Evolutionary conservation across 2,329 filamentous ascomycete genomes (phyloP).

Genomic region (Clarireedia hainanense): DNA sequence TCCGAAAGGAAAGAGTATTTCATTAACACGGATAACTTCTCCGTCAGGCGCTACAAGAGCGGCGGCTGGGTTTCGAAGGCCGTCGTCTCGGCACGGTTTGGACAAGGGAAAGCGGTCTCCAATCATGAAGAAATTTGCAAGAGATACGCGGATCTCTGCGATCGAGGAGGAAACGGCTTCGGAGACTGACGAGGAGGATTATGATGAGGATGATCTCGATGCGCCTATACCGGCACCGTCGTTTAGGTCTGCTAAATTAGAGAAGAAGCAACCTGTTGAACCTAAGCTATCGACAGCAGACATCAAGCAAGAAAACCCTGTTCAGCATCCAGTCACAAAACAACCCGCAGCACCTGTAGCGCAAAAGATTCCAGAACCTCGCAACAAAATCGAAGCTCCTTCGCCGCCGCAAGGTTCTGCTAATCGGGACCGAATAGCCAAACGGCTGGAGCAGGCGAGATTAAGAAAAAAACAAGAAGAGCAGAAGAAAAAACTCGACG

Average conservation of each 20-base stretch:
- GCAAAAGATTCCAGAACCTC: background rate
- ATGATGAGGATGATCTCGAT: slow-evolving; percentile 27
- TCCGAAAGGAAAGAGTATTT: slow-evolving; percentile 27
- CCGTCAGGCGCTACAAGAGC: slow-evolving; percentile 22
- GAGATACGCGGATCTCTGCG: background rate
- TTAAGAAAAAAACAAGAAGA: slow-evolving; percentile 16
- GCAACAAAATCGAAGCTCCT: background rate
- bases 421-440: slow-evolving; percentile 3
- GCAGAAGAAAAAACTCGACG: slow-evolving; percentile 16
- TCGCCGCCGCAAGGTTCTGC: background rate
- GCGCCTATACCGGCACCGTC: slow-evolving; percentile 20
- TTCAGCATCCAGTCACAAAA: background rate
- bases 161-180: slow-evolving; percentile 1
- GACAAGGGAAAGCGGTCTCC: background rate
- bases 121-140: background rate
- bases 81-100: background rate
- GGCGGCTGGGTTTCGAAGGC: slow-evolving; percentile 27
- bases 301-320: background rate
- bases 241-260: slow-evolving; percentile 1
- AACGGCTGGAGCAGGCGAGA: slow-evolving; percentile 17
- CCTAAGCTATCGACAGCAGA: background rate
- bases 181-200: slow-evolving; percentile 12
- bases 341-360: background rate
- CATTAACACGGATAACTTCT: slow-evolving; percentile 22
- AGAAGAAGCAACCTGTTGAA: background rate